Evolutionary conservation across 768 basidiomycete species (phyloP), one percentile per base, ranked within the genome.

Genomic region (Amyloporia xantha): DNA sequence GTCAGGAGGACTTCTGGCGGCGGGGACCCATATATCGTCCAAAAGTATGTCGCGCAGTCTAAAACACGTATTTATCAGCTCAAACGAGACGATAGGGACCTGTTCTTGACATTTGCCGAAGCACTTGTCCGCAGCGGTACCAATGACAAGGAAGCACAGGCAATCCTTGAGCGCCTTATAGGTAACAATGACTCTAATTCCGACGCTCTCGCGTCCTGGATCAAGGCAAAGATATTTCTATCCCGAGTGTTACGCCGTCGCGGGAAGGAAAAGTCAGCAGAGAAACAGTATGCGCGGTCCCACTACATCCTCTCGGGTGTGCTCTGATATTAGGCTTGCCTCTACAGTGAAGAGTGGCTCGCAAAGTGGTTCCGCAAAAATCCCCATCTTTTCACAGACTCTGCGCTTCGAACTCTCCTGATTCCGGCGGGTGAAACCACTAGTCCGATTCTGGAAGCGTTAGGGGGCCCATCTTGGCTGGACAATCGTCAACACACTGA

Each of bases 361-460:
- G 17, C 21, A 6, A 45, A 33, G 33, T 45, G 44, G 44, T 45
- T 45, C 20, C 44, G 44, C 44, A 45, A 45, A 27, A 45, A 45
- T 35, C 44, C 44, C 3, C 44, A 45, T 19, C 20, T 35, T 6
- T 11, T 45, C 11, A 7, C 28, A 17, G 44, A 45, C n/a, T 9
- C 5, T 9, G 21, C 12, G 2, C 27, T 45, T 10, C 44, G 27
- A n/a, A 19, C 20, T 13, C 20, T 45, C 2, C 17, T 48, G 15
- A 10, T 26, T 20, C 47, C 47, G 5, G 17, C 4, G 5, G 36
- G 36, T 11, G 28, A 48, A 10, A 12, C 21, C 3, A 12, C 17
- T 4, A 36, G 26, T 23, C 47, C 47, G 36, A 17, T 48, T 12
- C 47, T 48, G 20, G 38, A 38, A n/a, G 47, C 35, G 17, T 33